A percentile compares a stretch with the other conserved stretches of the same genome.
These are phyloP conservation scores for Nissolia schottii DNA, from an alignment of 306 rosid genomes.

Conservation along the genomic window DNA sequence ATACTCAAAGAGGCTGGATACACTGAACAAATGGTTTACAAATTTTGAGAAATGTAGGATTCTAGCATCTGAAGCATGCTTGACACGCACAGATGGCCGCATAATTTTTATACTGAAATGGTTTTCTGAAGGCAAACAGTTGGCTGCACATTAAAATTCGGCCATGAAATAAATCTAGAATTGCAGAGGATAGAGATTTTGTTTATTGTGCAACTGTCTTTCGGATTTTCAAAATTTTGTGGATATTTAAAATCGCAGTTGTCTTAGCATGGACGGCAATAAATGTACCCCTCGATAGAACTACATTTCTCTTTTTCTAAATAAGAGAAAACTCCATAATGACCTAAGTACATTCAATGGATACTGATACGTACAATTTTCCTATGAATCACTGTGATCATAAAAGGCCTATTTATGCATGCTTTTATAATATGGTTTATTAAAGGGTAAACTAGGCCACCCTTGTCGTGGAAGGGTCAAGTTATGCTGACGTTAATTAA, in stretches of 20 bases:
- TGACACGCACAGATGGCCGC: not conserved
- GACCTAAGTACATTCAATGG: not conserved
- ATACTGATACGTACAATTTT: not conserved
- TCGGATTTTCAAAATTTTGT: conserved; percentile 18
- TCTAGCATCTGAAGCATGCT: conserved; percentile 21
- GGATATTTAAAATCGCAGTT: not conserved
- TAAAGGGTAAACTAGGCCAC: not conserved
- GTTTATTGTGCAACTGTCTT: not conserved
- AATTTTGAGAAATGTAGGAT: conserved; percentile 49
- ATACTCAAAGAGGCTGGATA: conserved; percentile 82
- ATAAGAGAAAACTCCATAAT: not conserved
- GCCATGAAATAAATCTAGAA: conserved; percentile 30
- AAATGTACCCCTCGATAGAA: not conserved
- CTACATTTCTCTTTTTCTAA: not conserved
- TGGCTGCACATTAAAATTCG: conserved; percentile 19
- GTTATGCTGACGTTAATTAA: no score
- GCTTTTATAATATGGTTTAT: no score
- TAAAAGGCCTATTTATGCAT: no score
- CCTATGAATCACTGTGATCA: not conserved
- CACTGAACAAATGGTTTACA: conserved; percentile 95
- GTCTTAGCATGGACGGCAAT: conserved; percentile 21
- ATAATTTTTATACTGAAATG: conserved; percentile 21
- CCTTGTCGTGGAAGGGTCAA: not conserved
- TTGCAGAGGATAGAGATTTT: conserved; percentile 12
- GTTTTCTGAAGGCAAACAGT: conserved; percentile 21